Evolutionary conservation across 805 yeast species (phyloP), one percentile per base, ranked within the genome.

Genomic region (Candida patagonica): DNA sequence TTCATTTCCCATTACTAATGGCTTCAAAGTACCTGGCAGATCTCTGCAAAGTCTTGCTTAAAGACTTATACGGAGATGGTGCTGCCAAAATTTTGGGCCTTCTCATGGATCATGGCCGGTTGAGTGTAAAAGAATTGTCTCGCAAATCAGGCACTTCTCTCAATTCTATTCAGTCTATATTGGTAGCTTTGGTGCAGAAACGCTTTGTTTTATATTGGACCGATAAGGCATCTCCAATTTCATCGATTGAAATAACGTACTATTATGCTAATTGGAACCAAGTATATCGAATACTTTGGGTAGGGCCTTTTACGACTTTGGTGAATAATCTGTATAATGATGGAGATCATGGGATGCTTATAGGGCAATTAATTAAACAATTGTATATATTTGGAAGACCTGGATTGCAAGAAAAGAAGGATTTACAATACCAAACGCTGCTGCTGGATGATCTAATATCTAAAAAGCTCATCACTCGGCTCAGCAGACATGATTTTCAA

Each of bases 181-280:
- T 89, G 31, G 94, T 84, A 4, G 73, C 88, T 6, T 63, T 89
- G 51, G 68, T 88, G 30, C 96, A 89, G 59, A 65, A 85, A 46
- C 74, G 82, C 43, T 81, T 94, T 57, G 77, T 84, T 7, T 70
- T 70, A 19, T 76, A 76, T 52, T 78, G 87, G 76, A 62, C 61
- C 13, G 81, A 76, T 48, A 19, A 37, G 30, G 6, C 19, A 13
- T 26, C 31, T 2, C 10, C 13, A 8, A 19, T 37, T 7, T 26
- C 38, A 3, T 19, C 32, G 5, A 26, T 9, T 26, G 30, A 23
- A 20, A 8, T 20, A 13, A 47, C 37, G 1, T 71, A 62, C 51
- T 86, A 87, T 57, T 65, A 65, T 23, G 72, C 76, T 44, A 71
- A 78, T 52, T 80, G 79, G 45, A 68, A 67, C 26, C 94, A 94